A percentile compares a stretch with the other conserved stretches of the same genome.
These are phyloP conservation scores for Triangularia setosa DNA, from an alignment of 2,329 filamentous ascomycete species.

Conservation along the genomic window DNA sequence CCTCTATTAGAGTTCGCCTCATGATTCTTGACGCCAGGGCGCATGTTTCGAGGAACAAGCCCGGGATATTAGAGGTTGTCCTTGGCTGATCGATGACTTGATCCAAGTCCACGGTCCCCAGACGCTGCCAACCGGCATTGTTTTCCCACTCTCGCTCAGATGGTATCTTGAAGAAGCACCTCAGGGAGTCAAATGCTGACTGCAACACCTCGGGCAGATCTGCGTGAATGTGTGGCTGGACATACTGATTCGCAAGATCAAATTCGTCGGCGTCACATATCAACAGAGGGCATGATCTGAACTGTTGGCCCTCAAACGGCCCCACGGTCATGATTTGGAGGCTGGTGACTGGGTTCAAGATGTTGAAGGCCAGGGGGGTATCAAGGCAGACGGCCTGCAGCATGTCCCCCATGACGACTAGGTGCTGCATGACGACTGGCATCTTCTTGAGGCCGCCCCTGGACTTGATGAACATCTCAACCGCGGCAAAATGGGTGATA, in stretches of 20 bases:
- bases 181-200: neutral
- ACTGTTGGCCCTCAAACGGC: slow-evolving; percentile 3
- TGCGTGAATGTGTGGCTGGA: neutral
- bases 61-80: neutral
- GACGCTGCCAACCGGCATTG: neutral
- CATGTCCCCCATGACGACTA: slow-evolving; percentile 7
- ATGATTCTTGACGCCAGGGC: slow-evolving; percentile 6
- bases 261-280: slow-evolving; percentile 8
- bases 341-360: neutral
- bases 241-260: neutral
- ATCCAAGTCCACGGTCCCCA: neutral
- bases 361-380: slow-evolving; percentile 7
- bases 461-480: slow-evolving; percentile 8
- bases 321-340: neutral
- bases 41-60: slow-evolving; percentile 10
- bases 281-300: slow-evolving; percentile 3
- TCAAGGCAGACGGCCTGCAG: slow-evolving; percentile 4
- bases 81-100: neutral
- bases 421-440: slow-evolving; percentile 12
- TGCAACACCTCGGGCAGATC: slow-evolving; percentile 1
- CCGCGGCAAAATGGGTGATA: slow-evolving; percentile 2
- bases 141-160: neutral
- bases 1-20: neutral
- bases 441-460: slow-evolving; percentile 1
- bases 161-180: neutral